These are phyloP conservation scores for Tanacetum coccineum DNA, from an alignment of 129 eudicot species.

Conservation along the genomic window DNA sequence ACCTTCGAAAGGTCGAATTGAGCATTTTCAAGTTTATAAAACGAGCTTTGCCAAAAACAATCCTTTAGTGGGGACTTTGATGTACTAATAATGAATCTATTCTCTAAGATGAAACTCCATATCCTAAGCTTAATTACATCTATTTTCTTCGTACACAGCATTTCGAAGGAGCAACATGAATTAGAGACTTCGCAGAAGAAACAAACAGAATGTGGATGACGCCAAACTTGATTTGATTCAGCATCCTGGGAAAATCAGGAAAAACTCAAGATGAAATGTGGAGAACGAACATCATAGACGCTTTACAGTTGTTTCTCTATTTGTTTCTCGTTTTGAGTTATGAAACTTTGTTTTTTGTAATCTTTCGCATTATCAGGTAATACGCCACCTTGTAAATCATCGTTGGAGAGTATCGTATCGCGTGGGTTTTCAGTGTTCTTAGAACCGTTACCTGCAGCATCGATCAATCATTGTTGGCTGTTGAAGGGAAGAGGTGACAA, in stretches of 20 bases:
- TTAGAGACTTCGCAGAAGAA: constrained; percentile 53
- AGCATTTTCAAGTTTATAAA: constrained; percentile 1
- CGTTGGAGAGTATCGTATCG: no score
- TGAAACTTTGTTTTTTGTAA: no score
- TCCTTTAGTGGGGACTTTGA: not conserved
- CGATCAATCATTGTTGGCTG: constrained; percentile 14
- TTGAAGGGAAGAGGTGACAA: constrained; percentile 10
- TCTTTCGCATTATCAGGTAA: no score
- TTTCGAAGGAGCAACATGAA: constrained; percentile 81
- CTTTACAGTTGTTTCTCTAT: not conserved
- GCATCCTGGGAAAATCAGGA: constrained; percentile 5
- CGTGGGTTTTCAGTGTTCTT: no score
- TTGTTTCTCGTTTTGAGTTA: no score
- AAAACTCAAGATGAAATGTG: constrained; percentile 7
- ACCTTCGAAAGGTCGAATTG: constrained; percentile 7
- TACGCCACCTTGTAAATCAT: no score
- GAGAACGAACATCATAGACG: constrained; percentile 15
- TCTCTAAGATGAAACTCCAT: constrained; percentile 11
- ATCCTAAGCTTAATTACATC: constrained; percentile 5
- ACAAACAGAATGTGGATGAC: constrained; percentile 40
- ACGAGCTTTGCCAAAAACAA: not conserved
- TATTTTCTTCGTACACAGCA: constrained; percentile 39
- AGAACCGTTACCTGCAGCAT: constrained; percentile 6
- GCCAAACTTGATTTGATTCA: constrained; percentile 11
- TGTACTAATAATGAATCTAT: constrained; percentile 1